Percentiles rank a stretch among this genome's conserved stretches.
Evolutionary conservation across 139 green algal species (phyloP).

Genomic region (Protoeuglena noctilucae): DNA sequence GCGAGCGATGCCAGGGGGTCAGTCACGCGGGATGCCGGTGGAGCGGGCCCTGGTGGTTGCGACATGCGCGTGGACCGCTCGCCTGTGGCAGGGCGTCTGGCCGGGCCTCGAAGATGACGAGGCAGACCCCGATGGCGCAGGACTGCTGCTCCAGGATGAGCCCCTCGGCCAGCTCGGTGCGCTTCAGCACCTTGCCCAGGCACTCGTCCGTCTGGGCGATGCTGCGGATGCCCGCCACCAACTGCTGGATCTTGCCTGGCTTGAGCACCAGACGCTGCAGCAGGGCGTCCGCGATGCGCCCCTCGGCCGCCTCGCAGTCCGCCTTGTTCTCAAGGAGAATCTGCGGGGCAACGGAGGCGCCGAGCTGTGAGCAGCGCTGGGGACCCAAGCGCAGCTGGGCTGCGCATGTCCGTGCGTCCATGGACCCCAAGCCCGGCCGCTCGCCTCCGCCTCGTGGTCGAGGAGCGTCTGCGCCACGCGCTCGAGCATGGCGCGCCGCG

Average conservation of each 20-base stretch:
- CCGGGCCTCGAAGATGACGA: slow-evolving; percentile 97
- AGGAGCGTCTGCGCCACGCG: slow-evolving; percentile 63
- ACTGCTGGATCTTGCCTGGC: slow-evolving; percentile 70
- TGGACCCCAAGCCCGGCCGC: too few relatives aligned
- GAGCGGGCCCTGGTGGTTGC: too few relatives aligned
- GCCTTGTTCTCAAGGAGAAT: slow-evolving; percentile 72
- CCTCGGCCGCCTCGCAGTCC: slow-evolving; percentile 40
- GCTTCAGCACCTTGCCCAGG: slow-evolving; percentile 33
- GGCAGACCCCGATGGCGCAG: slow-evolving; percentile 82
- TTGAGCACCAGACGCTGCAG: slow-evolving; percentile 89
- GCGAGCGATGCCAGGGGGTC: too few relatives aligned
- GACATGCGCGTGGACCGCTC: too few relatives aligned
- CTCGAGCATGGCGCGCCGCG: slow-evolving; percentile 46
- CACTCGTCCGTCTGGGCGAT: slow-evolving; percentile 68
- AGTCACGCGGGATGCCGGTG: too few relatives aligned
- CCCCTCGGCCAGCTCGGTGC: slow-evolving; percentile 75
- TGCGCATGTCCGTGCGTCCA: too few relatives aligned
- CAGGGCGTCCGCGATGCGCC: slow-evolving; percentile 39
- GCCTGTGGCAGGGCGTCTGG: slow-evolving; percentile 89
- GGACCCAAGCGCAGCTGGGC: too few relatives aligned
- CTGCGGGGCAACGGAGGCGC: too few relatives aligned
- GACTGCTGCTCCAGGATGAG: slow-evolving; percentile 84
- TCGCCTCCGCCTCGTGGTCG: slow-evolving; percentile 35
- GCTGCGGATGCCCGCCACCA: slow-evolving; percentile 65
- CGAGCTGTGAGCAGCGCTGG: too few relatives aligned